These are phyloP conservation scores for Avena eriantha DNA, from an alignment of 176 grass and related monocot genomes.

Conservation along the genomic window DNA sequence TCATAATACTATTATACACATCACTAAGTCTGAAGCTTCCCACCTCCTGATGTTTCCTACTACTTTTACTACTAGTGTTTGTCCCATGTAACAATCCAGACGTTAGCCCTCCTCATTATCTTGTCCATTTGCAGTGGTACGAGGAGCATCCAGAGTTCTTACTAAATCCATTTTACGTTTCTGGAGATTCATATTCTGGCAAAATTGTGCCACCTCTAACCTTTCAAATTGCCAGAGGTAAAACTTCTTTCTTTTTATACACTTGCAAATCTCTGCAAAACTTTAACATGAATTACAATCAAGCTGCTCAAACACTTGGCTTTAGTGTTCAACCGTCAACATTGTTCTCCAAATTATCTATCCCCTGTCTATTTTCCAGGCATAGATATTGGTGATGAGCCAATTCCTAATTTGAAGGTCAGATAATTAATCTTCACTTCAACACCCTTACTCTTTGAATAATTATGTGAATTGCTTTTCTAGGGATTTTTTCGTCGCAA, in stretches of 20 bases:
- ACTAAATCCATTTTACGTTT: background rate
- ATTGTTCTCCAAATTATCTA: background rate
- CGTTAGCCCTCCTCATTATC: background rate
- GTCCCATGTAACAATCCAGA: background rate
- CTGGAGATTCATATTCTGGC: slow-evolving; percentile 6
- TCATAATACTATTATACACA: background rate
- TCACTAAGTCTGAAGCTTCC: background rate
- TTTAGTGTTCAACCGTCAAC: background rate
- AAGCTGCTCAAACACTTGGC: background rate
- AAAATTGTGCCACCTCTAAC: background rate
- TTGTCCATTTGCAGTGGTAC: background rate
- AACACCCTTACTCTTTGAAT: background rate
- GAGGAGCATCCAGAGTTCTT: background rate
- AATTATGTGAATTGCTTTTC: background rate
- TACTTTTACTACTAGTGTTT: background rate
- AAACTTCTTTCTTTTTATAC: too few species aligned
- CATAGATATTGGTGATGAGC: background rate
- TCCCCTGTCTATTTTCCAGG: background rate
- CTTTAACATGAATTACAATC: background rate
- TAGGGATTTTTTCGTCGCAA: background rate
- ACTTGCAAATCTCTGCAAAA: background rate
- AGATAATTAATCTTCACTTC: background rate
- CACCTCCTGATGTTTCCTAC: background rate
- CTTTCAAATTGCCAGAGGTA: background rate
- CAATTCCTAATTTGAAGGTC: slow-evolving; percentile 10